phyloP scores from a whole-genome alignment of 441 rosid genomes.

The Pelargonium australe region DNA sequence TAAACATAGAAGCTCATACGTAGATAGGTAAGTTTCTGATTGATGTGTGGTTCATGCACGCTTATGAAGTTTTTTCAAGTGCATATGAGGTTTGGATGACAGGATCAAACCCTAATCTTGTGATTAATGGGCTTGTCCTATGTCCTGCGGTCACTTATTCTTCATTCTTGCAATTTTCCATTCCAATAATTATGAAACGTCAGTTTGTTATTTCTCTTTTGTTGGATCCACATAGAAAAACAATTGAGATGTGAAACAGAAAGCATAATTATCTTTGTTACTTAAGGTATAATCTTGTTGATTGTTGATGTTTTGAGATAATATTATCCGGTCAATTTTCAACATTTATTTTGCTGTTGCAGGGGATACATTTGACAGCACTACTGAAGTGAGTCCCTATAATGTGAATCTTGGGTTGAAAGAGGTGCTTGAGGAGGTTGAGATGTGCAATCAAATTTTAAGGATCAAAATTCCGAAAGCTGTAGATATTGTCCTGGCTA shows the following conservation, averaged over 20 bases:
- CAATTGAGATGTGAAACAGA: neutral
- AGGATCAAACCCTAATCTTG: too few relatives aligned
- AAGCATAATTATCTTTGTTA: neutral
- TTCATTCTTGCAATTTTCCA: neutral
- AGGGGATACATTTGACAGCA: slow-evolving; percentile 23
- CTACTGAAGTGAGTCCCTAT: slow-evolving; percentile 22
- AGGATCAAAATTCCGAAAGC: slow-evolving; percentile 43
- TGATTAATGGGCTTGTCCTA: neutral
- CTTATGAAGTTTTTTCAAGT: neutral
- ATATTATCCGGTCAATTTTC: slow-evolving; percentile 4
- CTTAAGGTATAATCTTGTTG: too few relatives aligned
- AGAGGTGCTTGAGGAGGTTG: slow-evolving; percentile 41
- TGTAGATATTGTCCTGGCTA: slow-evolving; percentile 47
- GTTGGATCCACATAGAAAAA: too few relatives aligned
- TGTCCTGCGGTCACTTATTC: neutral
- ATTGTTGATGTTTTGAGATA: too few relatives aligned
- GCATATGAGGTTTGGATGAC: neutral
- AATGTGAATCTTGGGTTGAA: slow-evolving; percentile 49
- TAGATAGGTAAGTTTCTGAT: too few relatives aligned
- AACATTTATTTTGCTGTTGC: slow-evolving; percentile 19
- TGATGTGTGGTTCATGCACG: too few relatives aligned
- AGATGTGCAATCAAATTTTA: slow-evolving; percentile 27
- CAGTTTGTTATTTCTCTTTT: neutral
- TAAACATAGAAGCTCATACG: too few relatives aligned
- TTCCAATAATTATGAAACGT: neutral